These are phyloP conservation scores for Neurospora crassa DNA, from an alignment of 2,329 filamentous ascomycete genomes.

Conservation along the genomic window DNA sequence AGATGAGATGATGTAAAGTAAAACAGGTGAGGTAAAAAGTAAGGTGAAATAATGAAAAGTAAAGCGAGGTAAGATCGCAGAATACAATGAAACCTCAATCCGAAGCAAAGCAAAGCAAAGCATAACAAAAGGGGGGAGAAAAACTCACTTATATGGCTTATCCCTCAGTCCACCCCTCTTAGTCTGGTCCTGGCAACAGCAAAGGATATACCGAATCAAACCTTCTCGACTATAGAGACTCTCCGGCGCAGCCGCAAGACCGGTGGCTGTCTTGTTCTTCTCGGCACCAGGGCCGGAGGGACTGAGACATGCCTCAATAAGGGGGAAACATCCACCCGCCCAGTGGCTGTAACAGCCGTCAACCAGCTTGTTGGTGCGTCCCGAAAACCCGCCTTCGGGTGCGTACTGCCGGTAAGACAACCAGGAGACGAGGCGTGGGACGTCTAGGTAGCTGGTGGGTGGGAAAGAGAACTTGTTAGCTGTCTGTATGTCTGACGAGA, in stretches of 20 bases:
- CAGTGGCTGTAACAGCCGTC: slow-evolving; percentile 98
- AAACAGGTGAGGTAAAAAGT: neutral
- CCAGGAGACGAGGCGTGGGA: slow-evolving; percentile 73
- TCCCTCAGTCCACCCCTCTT: slow-evolving; percentile 76
- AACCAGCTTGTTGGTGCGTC: slow-evolving; percentile 93
- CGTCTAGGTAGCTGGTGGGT: slow-evolving; percentile 56
- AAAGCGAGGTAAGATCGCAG: neutral
- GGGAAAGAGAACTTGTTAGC: neutral
- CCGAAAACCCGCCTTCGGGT: slow-evolving; percentile 87
- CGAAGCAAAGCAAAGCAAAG: neutral
- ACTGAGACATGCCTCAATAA: slow-evolving; percentile 71
- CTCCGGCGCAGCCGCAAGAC: slow-evolving; percentile 24
- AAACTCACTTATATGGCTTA: slow-evolving; percentile 77
- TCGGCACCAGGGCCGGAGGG: slow-evolving; percentile 9
- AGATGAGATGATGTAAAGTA: neutral
- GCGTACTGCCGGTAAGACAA: slow-evolving; percentile 80
- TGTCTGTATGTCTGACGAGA: slow-evolving; percentile 8
- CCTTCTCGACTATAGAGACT: slow-evolving; percentile 74
- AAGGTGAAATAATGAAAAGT: neutral
- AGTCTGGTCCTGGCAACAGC: slow-evolving; percentile 69
- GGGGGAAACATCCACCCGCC: slow-evolving; percentile 90
- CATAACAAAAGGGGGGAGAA: neutral
- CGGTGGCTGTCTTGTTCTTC: slow-evolving; percentile 15
- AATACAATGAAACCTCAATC: neutral
- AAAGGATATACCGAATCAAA: slow-evolving; percentile 79